Base-by-base conservation (phyloP, 2,329 filamentous ascomycete genomes). In the Colletotrichum viniferum region DNA sequence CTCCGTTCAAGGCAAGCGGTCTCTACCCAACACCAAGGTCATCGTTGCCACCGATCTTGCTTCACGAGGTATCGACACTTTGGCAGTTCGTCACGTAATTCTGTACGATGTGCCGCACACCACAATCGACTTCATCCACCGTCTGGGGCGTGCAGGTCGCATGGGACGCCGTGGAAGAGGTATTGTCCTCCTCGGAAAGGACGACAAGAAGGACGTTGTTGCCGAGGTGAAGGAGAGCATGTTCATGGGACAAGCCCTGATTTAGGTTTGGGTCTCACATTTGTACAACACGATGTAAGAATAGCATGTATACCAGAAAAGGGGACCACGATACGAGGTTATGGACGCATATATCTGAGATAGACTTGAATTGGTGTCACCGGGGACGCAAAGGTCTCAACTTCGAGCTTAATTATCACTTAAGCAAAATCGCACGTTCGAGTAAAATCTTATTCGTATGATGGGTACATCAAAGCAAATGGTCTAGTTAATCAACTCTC, bases 91-190 rank as follows among this genome's bases (percentile, higher is more conserved):
- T 73, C 95, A 98, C 79, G 97, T 99, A 68, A 93, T 99, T 70
- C 86, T 99, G 30, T 98, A 98, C 84, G 96, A 99, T 82, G 96
- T 99, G n/a, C 97, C 97, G 6, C 96, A 98, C 82, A 98, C 95
- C 0, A 98, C 96, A 0, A 97, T 99, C 76, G 97, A 99, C 84
- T 99, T 99, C 81, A 98, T 99, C 81, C 97, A 99, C 84, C 94
- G 97, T 18, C 91, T 98, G 6, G 97, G 97, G 18, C 91, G 97
- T 73, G 95, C 97, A 2, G 97, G 97, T 0, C 91, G 97, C 38
- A 98, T 98, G 95, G 96, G 96, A 4, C 91, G 96, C 77, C 91
- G 97, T 82, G 97, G 97, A 18, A 90, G 96, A 71, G 97, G 96
- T 24, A 93, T 98, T 78, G 96, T 98, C 32, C 87, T 99, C 43